Conservation (phyloP, 2,329 filamentous ascomycete species). For the Stylonectria norvegica region DNA sequence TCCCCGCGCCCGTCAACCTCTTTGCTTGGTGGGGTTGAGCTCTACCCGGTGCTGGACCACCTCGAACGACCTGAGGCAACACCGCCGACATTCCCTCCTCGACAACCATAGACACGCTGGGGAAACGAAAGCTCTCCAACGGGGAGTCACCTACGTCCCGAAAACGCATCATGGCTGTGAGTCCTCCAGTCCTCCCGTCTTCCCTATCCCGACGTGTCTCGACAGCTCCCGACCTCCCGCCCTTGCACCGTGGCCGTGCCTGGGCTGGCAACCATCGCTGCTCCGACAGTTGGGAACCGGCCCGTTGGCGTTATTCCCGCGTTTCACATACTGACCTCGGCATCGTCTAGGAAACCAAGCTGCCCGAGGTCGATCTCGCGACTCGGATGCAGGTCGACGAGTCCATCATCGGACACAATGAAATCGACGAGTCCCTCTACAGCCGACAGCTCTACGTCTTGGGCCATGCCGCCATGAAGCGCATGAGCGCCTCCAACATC, state of each 20-base stretch:
- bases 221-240: no score
- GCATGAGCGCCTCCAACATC: slow-evolving; percentile 94
- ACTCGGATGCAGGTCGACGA: slow-evolving; percentile 65
- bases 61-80: no score
- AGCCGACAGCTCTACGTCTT: slow-evolving; percentile 70
- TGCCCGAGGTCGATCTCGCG: slow-evolving; percentile 59
- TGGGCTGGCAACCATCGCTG: no score
- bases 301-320: no score
- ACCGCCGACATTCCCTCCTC: slow-evolving; percentile 27
- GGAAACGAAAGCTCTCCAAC: slow-evolving; percentile 65
- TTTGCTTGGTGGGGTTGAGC: slow-evolving; percentile 36
- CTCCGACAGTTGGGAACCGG: no score
- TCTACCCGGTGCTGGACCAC: slow-evolving; percentile 35
- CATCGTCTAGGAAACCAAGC: slow-evolving; percentile 45
- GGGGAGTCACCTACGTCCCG: slow-evolving; percentile 55
- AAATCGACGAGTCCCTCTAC: slow-evolving; percentile 72
- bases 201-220: no score
- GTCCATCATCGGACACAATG: slow-evolving; percentile 50
- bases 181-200: slow-evolving; percentile 26
- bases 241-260: no score
- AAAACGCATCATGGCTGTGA: slow-evolving; percentile 61
- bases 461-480: slow-evolving; percentile 88
- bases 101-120: slow-evolving; percentile 49
- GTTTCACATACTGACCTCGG: slow-evolving; percentile 11
- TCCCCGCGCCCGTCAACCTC: slow-evolving; percentile 7